Conservation (phyloP, 2,329 filamentous ascomycete species). For the Exophiala alcalophila region DNA sequence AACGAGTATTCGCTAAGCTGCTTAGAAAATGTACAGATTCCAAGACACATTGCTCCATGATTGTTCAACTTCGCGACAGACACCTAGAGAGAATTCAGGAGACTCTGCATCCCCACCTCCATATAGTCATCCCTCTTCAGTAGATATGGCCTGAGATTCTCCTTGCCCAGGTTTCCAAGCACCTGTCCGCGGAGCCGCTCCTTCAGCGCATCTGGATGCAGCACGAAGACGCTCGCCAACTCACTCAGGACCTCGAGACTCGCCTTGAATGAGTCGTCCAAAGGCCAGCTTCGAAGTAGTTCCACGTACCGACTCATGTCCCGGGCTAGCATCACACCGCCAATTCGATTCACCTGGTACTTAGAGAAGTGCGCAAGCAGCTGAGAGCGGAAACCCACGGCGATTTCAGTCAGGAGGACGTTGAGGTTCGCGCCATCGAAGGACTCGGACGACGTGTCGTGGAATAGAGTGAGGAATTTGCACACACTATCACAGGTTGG, state of each 20-base stretch:
- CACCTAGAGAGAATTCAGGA: slow-evolving; percentile 68
- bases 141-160: slow-evolving; percentile 79
- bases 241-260: slow-evolving; percentile 84
- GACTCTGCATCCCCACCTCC: slow-evolving; percentile 76
- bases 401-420: slow-evolving; percentile 78
- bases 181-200: slow-evolving; percentile 53
- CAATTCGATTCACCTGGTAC: slow-evolving; percentile 88
- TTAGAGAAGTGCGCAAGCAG: slow-evolving; percentile 93
- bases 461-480: slow-evolving; percentile 70
- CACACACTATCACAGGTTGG: slow-evolving; percentile 78
- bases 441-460: slow-evolving; percentile 61
- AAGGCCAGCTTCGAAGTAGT: slow-evolving; percentile 76
- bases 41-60: too few relatives aligned
- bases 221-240: slow-evolving; percentile 93
- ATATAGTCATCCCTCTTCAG: slow-evolving; percentile 78
- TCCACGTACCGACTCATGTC: slow-evolving; percentile 93
- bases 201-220: slow-evolving; percentile 73
- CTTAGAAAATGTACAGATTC: too few relatives aligned
- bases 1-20: too few relatives aligned
- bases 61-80: too few relatives aligned
- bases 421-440: slow-evolving; percentile 82
- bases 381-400: slow-evolving; percentile 70
- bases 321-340: slow-evolving; percentile 91
- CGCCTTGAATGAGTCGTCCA: slow-evolving; percentile 65
- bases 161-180: slow-evolving; percentile 49